Evolutionary conservation across 768 basidiomycete species (phyloP).

Genomic region (Mycena haematopus): DNA sequence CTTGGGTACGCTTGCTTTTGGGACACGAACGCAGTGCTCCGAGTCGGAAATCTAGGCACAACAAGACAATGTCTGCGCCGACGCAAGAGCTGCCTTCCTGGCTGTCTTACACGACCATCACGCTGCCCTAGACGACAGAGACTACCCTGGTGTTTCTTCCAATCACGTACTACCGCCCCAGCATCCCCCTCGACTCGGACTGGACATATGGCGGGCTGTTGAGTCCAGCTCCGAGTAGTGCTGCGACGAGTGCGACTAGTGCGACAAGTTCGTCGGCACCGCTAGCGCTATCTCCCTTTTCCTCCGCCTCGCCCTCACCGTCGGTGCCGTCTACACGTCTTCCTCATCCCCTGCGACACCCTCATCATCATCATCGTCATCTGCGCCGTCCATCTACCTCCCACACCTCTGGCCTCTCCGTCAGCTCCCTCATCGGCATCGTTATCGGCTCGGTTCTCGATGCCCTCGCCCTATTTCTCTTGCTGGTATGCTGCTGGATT

Average conservation of each 20-base stretch:
- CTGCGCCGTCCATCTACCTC: conserved; percentile 28
- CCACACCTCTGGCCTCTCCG: conserved; percentile 38
- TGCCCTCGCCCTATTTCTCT: conserved; percentile 61
- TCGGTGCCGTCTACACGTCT: conserved; percentile 34
- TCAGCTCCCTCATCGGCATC: conserved; percentile 58
- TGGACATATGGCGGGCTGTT: conserved; percentile 82
- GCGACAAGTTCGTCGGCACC: conserved; percentile 34
- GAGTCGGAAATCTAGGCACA: too few relatives aligned
- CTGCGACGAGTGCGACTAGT: conserved; percentile 32
- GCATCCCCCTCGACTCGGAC: conserved; percentile 74
- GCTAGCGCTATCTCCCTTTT: conserved; percentile 40
- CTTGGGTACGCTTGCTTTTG: background rate
- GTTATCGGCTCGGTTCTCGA: conserved; percentile 68
- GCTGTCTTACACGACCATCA: conserved; percentile 65
- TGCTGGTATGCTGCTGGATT: conserved; percentile 50
- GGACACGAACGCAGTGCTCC: background rate
- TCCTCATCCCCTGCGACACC: conserved; percentile 23
- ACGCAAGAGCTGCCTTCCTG: conserved; percentile 77
- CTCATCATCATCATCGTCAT: conserved; percentile 31
- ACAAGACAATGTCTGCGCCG: conserved; percentile 57
- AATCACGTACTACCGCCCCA: conserved; percentile 83
- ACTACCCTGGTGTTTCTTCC: conserved; percentile 68
- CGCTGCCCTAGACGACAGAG: conserved; percentile 58
- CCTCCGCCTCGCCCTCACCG: conserved; percentile 37
- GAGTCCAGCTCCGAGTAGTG: conserved; percentile 53